phyloP scores from a whole-genome alignment of 495 filamentous ascomycete genomes.

The Penicillium diatomitis region DNA sequence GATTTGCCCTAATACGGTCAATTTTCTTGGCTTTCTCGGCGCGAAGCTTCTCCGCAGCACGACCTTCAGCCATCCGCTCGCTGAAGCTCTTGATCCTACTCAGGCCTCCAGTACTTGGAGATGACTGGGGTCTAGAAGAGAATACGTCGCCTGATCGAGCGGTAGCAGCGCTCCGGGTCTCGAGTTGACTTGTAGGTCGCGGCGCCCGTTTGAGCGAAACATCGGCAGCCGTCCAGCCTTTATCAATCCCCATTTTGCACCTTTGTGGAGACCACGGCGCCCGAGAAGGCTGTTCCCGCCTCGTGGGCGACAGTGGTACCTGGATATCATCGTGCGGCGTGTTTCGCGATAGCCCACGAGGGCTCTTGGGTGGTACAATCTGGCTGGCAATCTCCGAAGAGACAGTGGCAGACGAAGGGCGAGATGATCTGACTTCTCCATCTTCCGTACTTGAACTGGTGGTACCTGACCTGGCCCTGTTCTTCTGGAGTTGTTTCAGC shows the following conservation, averaged over 20 bases:
- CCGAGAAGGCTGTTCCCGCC: constrained; percentile 34
- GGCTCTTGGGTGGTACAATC: constrained; percentile 14
- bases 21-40: constrained; percentile 42
- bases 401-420: constrained; percentile 19
- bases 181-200: constrained; percentile 27
- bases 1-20: constrained; percentile 47
- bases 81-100: constrained; percentile 66
- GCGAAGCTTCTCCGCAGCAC: constrained; percentile 38
- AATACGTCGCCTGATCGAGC: constrained; percentile 17
- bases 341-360: constrained; percentile 10
- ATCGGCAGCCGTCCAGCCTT: constrained; percentile 70
- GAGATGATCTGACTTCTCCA: constrained; percentile 10
- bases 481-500: constrained; percentile 75
- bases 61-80: constrained; percentile 67
- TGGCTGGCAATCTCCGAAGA: constrained; percentile 9
- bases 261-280: constrained; percentile 69
- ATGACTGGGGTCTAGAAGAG: constrained; percentile 17
- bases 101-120: constrained; percentile 16
- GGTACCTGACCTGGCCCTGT: constrained; percentile 27
- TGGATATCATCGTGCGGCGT: constrained; percentile 43
- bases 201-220: constrained; percentile 73
- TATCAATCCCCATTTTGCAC: constrained; percentile 80
- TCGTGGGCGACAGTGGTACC: constrained; percentile 73
- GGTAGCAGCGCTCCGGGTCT: constrained; percentile 18
- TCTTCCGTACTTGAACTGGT: constrained; percentile 16